These are phyloP conservation scores for Glaciozyma antarctica DNA, from an alignment of 768 basidiomycete species.

Conservation along the genomic window DNA sequence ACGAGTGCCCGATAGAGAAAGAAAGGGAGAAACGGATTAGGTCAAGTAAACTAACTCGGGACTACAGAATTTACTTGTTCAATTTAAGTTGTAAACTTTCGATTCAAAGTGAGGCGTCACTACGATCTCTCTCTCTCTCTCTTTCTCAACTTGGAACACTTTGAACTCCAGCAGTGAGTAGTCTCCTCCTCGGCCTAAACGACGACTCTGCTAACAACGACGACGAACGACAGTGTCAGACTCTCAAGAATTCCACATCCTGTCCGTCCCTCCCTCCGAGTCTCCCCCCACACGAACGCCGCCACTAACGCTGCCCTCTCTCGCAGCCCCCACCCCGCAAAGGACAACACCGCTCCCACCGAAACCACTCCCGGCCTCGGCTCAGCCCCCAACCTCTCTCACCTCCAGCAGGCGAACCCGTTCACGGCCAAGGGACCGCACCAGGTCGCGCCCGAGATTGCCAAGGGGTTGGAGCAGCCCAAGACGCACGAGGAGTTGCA, in stretches of 20 bases:
- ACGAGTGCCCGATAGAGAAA: too few relatives aligned
- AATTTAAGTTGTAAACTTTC: too few relatives aligned
- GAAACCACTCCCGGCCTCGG: slow-evolving; percentile 5
- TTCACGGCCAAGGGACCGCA: slow-evolving; percentile 14
- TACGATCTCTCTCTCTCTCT: too few relatives aligned
- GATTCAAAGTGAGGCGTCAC: too few relatives aligned
- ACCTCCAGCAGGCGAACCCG: neutral
- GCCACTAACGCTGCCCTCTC: neutral
- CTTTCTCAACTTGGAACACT: too few relatives aligned
- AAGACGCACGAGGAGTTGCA: slow-evolving; percentile 21
- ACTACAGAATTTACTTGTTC: too few relatives aligned
- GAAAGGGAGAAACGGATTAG: too few relatives aligned
- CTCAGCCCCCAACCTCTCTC: slow-evolving; percentile 17
- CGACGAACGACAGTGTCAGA: too few relatives aligned
- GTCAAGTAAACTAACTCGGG: too few relatives aligned
- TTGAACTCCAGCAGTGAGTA: too few relatives aligned
- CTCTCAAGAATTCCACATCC: neutral
- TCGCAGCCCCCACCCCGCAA: neutral
- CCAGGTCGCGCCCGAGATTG: slow-evolving; percentile 5
- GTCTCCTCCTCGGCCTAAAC: too few relatives aligned
- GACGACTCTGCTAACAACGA: too few relatives aligned
- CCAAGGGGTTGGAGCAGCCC: slow-evolving; percentile 8
- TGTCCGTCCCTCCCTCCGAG: neutral
- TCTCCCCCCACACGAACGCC: neutral
- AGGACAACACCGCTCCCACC: neutral